phyloP scores from a whole-genome alignment of 2,329 filamentous ascomycete species.

The Claviceps spartinae region DNA sequence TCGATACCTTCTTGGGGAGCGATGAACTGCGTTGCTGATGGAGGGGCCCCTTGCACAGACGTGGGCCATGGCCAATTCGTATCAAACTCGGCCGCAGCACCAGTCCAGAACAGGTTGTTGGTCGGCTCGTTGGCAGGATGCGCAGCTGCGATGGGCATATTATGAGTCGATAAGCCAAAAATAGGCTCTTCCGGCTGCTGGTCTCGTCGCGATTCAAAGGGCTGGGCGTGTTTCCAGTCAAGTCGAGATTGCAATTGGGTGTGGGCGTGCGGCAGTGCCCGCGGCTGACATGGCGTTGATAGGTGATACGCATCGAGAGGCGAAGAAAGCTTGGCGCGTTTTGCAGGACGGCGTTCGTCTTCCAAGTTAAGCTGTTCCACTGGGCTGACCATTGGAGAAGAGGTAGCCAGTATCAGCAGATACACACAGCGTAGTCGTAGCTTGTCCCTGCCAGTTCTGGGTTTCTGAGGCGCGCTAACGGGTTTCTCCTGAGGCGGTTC shows the following conservation, averaged over 20 bases:
- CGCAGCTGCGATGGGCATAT: background rate
- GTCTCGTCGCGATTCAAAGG: background rate
- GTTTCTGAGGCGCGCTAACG: no score
- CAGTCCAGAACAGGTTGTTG: background rate
- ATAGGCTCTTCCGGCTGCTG: background rate
- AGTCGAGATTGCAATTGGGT: background rate
- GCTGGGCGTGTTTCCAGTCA: background rate
- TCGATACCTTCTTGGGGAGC: background rate
- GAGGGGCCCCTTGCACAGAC: background rate
- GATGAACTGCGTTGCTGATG: background rate
- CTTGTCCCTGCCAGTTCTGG: no score
- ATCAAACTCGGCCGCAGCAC: background rate
- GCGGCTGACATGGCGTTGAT: background rate
- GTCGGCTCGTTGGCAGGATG: background rate
- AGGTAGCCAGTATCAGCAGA: background rate
- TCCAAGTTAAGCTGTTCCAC: background rate
- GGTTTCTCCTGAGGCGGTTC: no score
- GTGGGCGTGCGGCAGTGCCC: background rate
- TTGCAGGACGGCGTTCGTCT: conserved; percentile 9
- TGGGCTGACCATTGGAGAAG: conserved; percentile 8
- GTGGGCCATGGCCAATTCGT: conserved; percentile 6
- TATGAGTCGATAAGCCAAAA: background rate
- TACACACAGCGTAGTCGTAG: background rate
- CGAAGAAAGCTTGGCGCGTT: conserved; percentile 11
- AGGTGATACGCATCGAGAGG: background rate